These are phyloP conservation scores for Ustanciosporium gigantosporum DNA, from an alignment of 1,284 basidiomycete genomes.

Conservation along the genomic window DNA sequence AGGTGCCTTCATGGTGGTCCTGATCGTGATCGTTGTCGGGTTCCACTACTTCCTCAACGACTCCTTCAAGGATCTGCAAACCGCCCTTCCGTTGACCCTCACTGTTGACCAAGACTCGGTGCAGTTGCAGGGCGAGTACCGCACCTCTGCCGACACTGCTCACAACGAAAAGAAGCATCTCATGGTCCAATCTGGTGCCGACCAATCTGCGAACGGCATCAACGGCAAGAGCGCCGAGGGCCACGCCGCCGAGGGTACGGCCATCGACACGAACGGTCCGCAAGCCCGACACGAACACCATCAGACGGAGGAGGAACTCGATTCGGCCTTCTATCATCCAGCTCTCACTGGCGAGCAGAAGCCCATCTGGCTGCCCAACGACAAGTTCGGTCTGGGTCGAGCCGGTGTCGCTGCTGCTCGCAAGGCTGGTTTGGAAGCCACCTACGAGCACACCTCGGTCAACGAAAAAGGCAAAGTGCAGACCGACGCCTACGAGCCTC, in stretches of 20 bases:
- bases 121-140: slow-evolving; percentile 9
- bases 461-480: slow-evolving; percentile 55
- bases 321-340: slow-evolving; percentile 52
- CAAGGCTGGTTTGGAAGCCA: slow-evolving; percentile 51
- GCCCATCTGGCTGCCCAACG: slow-evolving; percentile 58
- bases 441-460: slow-evolving; percentile 47
- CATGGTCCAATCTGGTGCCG: neutral
- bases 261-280: slow-evolving; percentile 7
- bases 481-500: slow-evolving; percentile 50
- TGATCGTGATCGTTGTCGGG: slow-evolving; percentile 77
- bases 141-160: slow-evolving; percentile 32
- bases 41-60: slow-evolving; percentile 60
- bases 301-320: slow-evolving; percentile 13
- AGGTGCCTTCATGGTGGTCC: slow-evolving; percentile 75
- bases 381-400: slow-evolving; percentile 55
- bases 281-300: slow-evolving; percentile 8
- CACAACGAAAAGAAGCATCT: slow-evolving; percentile 45
- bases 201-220: neutral
- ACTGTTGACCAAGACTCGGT: slow-evolving; percentile 10
- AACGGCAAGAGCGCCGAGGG: neutral
- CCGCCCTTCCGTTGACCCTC: slow-evolving; percentile 47
- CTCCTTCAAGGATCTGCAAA: slow-evolving; percentile 48
- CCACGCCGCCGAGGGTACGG: neutral
- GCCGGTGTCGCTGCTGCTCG: slow-evolving; percentile 47
- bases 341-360: slow-evolving; percentile 51